Conservation (phyloP, 148 eudicot species). For the Rhododendron ferrugineum region DNA sequence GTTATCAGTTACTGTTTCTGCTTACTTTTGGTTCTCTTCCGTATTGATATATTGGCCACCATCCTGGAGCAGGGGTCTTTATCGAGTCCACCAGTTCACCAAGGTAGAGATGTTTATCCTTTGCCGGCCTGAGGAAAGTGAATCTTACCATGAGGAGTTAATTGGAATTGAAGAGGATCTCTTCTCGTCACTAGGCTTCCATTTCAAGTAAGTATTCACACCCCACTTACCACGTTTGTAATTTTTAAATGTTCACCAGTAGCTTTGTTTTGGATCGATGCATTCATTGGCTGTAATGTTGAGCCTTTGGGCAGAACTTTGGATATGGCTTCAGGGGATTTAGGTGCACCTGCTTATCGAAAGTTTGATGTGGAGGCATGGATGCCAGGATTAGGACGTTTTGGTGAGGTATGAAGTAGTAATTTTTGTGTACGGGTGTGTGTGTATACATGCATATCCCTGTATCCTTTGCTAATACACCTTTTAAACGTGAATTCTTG, state of each 20-base stretch:
- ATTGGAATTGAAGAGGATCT: conserved; percentile 87
- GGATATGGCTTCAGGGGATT: conserved; percentile 87
- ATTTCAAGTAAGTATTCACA: conserved; percentile 51
- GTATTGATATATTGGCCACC: conserved; percentile 14
- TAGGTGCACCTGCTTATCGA: conserved; percentile 94
- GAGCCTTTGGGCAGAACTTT: conserved; percentile 49
- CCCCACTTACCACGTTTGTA: background rate
- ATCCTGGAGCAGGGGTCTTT: conserved; percentile 68
- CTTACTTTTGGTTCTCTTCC: background rate
- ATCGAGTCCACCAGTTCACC: conserved; percentile 92
- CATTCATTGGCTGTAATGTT: background rate
- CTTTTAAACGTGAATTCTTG: background rate
- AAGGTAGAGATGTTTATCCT: conserved; percentile 92
- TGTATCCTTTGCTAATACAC: background rate
- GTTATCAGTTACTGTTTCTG: background rate
- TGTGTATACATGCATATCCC: background rate
- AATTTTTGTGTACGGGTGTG: background rate
- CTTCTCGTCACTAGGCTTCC: conserved; percentile 72
- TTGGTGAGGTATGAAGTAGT: conserved; percentile 62
- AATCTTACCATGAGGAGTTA: conserved; percentile 67
- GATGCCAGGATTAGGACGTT: conserved; percentile 96
- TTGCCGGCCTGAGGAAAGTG: conserved; percentile 84
- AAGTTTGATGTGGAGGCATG: conserved; percentile 95
- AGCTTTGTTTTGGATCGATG: background rate
- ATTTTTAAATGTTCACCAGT: background rate